These are phyloP conservation scores for Arabidopsis lyrata DNA, from an alignment of 441 rosid species.

Conservation along the genomic window DNA sequence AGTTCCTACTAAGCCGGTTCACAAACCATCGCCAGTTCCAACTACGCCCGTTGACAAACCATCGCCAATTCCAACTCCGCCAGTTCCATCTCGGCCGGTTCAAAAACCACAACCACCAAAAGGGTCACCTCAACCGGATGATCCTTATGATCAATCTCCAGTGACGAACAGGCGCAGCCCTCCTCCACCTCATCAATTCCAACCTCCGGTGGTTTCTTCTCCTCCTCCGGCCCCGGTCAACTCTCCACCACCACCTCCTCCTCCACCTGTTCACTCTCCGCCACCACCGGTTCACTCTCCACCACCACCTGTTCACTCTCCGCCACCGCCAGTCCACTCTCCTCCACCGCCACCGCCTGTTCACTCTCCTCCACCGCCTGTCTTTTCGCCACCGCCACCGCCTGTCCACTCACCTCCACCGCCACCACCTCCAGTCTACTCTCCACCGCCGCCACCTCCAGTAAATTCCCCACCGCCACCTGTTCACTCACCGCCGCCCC, in stretches of 20 bases:
- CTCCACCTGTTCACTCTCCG: conserved; percentile 8
- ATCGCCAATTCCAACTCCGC: conserved; percentile 7
- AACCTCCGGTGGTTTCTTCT: conserved; percentile 2
- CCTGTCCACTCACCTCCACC: conserved; percentile 28
- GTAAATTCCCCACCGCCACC: conserved; percentile 19
- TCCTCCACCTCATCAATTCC: conserved; percentile 11
- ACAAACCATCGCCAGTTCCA: conserved; percentile 18
- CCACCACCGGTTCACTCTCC: conserved; percentile 36
- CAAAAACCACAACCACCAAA: conserved; percentile 33
- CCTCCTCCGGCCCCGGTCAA: neutral
- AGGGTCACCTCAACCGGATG: conserved; percentile 26
- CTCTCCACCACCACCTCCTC: conserved; percentile 37
- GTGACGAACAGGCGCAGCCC: neutral
- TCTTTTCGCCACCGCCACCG: conserved; percentile 6
- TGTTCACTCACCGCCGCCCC: conserved; percentile 1
- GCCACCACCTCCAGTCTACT: conserved; percentile 29
- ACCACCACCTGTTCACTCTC: conserved; percentile 25
- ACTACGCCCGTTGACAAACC: neutral
- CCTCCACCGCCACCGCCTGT: conserved; percentile 35
- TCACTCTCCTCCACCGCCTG: no score
- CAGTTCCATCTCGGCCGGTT: conserved; percentile 11
- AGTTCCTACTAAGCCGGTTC: conserved; percentile 40
- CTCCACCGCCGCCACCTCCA: conserved; percentile 23
- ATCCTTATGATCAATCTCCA: conserved; percentile 21
- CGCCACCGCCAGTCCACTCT: conserved; percentile 24